Percentiles rank a stretch among this genome's conserved stretches.
Evolutionary conservation across 177 flowering plant genomes (phyloP).

Genomic region (Telopea speciosissima): DNA sequence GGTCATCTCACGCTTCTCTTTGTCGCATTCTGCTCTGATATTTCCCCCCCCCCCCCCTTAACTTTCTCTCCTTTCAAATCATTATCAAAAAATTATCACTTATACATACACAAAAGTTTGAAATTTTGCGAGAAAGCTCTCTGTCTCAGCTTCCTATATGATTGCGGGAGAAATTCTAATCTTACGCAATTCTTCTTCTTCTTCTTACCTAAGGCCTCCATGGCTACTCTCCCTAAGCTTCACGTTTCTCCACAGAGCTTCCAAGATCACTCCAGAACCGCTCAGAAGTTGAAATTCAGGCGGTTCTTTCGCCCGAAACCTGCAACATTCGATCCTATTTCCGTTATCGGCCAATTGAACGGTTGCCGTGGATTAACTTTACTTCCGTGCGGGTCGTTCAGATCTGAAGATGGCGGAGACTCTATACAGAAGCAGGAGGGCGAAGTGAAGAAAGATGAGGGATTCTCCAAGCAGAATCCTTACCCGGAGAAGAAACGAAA

Average conservation of each 20-base stretch:
- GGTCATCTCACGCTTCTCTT: constrained; percentile 73
- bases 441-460: constrained; percentile 8
- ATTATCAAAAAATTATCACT: not conserved
- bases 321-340: constrained; percentile 10
- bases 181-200: not conserved
- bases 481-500: constrained; percentile 21
- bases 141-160: not conserved
- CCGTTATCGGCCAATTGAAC: constrained; percentile 6
- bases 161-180: not conserved
- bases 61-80: not conserved
- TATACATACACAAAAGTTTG: not conserved
- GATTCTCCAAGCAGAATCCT: not conserved
- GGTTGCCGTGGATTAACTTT: constrained; percentile 21
- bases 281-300: constrained; percentile 9
- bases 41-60: constrained; percentile 9
- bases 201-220: constrained; percentile 17
- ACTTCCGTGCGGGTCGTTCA: constrained; percentile 45
- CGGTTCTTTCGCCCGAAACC: constrained; percentile 13
- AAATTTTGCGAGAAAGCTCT: not conserved
- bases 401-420: constrained; percentile 35
- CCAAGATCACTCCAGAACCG: constrained; percentile 13
- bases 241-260: constrained; percentile 33
- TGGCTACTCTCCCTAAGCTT: constrained; percentile 55
- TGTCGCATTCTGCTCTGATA: constrained; percentile 1
- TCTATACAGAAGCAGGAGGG: constrained; percentile 17